phyloP scores from a whole-genome alignment of 768 basidiomycete genomes.

The Agrocybe praecox region DNA sequence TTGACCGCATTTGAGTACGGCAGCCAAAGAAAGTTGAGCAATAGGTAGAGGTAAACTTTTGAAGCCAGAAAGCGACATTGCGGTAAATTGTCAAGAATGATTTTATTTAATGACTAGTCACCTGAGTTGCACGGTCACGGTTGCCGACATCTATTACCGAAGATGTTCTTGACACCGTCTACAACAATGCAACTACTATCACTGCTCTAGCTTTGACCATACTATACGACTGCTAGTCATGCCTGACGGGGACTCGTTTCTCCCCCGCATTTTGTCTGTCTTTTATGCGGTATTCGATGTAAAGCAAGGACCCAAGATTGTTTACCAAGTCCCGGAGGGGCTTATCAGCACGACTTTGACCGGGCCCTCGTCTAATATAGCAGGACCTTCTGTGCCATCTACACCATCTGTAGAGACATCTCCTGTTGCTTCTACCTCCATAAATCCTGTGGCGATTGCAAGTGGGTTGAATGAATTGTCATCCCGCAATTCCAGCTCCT shows the following conservation, averaged over 20 bases:
- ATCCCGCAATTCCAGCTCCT: constrained; percentile 56
- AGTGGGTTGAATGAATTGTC: constrained; percentile 25
- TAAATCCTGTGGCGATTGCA: constrained; percentile 6
- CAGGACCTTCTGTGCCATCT: constrained; percentile 35
- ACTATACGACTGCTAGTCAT: constrained; percentile 14
- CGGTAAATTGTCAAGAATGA: constrained; percentile 7
- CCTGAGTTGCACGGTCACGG: constrained; percentile 6
- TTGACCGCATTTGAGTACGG: constrained; percentile 82
- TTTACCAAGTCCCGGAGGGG: constrained; percentile 93
- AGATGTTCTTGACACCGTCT: constrained; percentile 1
- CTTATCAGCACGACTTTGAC: constrained; percentile 60
- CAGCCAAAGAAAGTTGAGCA: constrained; percentile 75
- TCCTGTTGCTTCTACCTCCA: constrained; percentile 22
- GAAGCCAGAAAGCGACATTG: constrained; percentile 34
- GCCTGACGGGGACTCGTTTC: constrained; percentile 64
- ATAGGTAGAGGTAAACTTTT: constrained; percentile 56
- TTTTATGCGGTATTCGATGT: constrained; percentile 96
- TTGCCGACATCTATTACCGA: constrained; percentile 2
- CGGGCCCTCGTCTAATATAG: constrained; percentile 23
- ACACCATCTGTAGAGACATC: constrained; percentile 39
- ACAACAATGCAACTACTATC: neutral
- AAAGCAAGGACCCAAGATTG: constrained; percentile 82
- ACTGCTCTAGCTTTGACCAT: constrained; percentile 1
- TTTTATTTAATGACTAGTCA: no score
- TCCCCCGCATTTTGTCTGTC: constrained; percentile 80